Percentiles rank a stretch among this genome's conserved stretches.
Conservation (phyloP, 2,329 filamentous ascomycete genomes). For the Penicillium capsulatum region DNA sequence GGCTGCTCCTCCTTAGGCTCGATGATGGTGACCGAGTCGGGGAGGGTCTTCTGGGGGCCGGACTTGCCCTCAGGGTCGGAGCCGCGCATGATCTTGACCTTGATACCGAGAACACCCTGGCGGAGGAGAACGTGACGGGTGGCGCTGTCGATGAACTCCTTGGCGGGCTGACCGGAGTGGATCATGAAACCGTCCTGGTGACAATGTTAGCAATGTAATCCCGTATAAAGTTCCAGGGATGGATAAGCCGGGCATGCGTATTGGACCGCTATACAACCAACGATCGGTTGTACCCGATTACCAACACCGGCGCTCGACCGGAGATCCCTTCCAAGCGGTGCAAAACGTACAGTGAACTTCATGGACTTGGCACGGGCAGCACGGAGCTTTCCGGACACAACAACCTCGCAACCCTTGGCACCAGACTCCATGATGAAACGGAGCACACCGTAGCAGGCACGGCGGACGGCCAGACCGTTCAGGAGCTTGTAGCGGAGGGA, state of each 20-base stretch:
- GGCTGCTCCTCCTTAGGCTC: conserved; percentile 99
- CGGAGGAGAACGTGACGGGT: conserved; percentile 99
- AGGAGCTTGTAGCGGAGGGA: conserved; percentile 99
- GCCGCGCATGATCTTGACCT: conserved; percentile 99
- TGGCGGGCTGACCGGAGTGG: conserved; percentile 98
- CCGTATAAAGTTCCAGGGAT: too few species aligned
- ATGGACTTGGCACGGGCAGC: conserved; percentile 99
- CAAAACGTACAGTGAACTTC: conserved; percentile 87
- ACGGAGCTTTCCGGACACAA: conserved; percentile 98
- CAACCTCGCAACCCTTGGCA: conserved; percentile 99
- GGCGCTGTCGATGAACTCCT: conserved; percentile 98
- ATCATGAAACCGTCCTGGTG: conserved; percentile 96
- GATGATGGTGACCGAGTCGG: conserved; percentile 98
- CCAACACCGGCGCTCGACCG: too few species aligned
- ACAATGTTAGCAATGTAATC: conserved; percentile 9
- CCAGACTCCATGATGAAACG: conserved; percentile 99
- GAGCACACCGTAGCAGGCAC: conserved; percentile 99
- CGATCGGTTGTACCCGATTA: too few species aligned
- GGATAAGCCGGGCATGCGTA: too few species aligned
- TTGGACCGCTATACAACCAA: too few species aligned
- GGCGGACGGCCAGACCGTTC: conserved; percentile 96
- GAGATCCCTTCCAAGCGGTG: conserved; percentile 1
- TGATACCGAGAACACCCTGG: conserved; percentile 99
- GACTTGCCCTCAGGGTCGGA: conserved; percentile 99
- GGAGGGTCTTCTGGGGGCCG: conserved; percentile 93